Base-by-base conservation (phyloP, 805 yeast genomes). In the Komagataella phaffii region DNA sequence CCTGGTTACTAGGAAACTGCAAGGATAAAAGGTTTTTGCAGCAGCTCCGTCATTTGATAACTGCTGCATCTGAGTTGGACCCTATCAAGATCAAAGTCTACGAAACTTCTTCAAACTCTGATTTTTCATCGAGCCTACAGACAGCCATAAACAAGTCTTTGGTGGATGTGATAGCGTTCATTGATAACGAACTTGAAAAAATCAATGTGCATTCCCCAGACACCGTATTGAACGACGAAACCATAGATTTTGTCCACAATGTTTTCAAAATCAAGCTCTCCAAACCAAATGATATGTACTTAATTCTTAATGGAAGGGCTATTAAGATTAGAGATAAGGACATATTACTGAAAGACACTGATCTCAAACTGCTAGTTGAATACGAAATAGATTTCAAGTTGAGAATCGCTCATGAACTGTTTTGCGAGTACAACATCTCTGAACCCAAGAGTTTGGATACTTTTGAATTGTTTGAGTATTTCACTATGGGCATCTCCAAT, bases 231-330 rank as follows among this genome's bases (percentile, higher is more conserved):
- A 30, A 30, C 2, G 40, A 30, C 1, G 40, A 30, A 30, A 14
- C 40, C 14, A 30, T 30, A 10, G 14, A 30, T 30, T 30, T 30
- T 8, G 5, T 30, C 40, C 40, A 14, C 8, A 8, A 30, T 3
- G n/a, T 14, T 30, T 30, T 30, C n/a, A 30, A 30, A 1, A 3
- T 30, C 5, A 14, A 8, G 40, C 40, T 30, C 10, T 30, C 40
- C 40, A 14, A 14, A 14, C 40, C 40, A 30, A 10, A 8, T 7
- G 40, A 30, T 10, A 8, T 30, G 14, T 75, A 73, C 52, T 48
- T 81, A 7, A 59, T 78, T 7, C 57, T 80, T 21, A 81, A 81
- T 58, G 85, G 88, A 12, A 72, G 88, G 56, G 61, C 61, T 63
- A 67, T 74, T 51, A 72, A 61, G 56, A 66, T 66, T 30, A 67